phyloP scores from a whole-genome alignment of 2,329 filamentous ascomycete genomes.

The Sclerotinia borealis region DNA sequence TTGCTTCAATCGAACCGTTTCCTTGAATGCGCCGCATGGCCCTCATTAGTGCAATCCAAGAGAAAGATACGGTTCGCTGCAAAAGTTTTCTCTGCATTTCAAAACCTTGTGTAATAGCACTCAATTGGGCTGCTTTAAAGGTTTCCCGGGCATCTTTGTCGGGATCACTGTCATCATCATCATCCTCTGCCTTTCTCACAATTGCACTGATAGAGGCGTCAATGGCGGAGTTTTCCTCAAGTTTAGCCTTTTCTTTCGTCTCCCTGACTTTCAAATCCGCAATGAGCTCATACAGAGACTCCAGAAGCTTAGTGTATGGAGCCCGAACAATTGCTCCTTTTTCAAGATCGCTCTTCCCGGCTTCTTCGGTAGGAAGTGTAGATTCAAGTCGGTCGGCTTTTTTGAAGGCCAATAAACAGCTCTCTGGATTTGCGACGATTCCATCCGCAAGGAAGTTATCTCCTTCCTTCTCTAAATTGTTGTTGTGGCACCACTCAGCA shows the following conservation, averaged over 20 bases:
- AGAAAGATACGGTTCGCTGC: slow-evolving; percentile 80
- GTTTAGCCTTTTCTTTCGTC: slow-evolving; percentile 48
- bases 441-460: slow-evolving; percentile 70
- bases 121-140: slow-evolving; percentile 54
- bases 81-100: slow-evolving; percentile 68
- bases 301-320: slow-evolving; percentile 76
- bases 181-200: slow-evolving; percentile 44
- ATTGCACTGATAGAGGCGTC: slow-evolving; percentile 35
- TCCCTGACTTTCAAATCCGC: slow-evolving; percentile 64
- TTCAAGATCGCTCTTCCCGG: slow-evolving; percentile 58
- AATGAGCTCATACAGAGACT: slow-evolving; percentile 81
- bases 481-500: slow-evolving; percentile 84
- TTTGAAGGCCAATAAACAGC: slow-evolving; percentile 81
- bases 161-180: slow-evolving; percentile 37
- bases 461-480: slow-evolving; percentile 60
- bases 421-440: slow-evolving; percentile 86
- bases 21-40: slow-evolving; percentile 93
- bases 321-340: slow-evolving; percentile 62
- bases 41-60: slow-evolving; percentile 92
- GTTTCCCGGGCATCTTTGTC: slow-evolving; percentile 35
- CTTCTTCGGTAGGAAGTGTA: slow-evolving; percentile 70
- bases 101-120: slow-evolving; percentile 59
- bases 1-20: slow-evolving; percentile 48
- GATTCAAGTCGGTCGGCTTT: slow-evolving; percentile 82
- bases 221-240: slow-evolving; percentile 44